phyloP scores from a whole-genome alignment of 768 basidiomycete species.

The Candolleomyces eurysporus region DNA sequence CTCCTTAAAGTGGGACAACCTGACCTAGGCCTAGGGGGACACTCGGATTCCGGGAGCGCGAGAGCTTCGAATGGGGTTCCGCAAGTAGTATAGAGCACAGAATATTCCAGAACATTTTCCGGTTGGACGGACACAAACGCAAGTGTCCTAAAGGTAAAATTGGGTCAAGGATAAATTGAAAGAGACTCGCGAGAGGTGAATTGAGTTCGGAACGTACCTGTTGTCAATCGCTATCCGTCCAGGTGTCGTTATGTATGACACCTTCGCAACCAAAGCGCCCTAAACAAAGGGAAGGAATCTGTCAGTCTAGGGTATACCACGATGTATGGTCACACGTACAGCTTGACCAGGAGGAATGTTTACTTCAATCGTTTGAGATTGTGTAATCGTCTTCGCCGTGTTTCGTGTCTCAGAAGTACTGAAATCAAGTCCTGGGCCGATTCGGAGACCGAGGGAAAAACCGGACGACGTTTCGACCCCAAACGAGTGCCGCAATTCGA shows the following conservation, averaged over 20 bases:
- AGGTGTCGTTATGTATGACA: neutral
- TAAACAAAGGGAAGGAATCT: neutral
- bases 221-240: neutral
- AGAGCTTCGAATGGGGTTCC: neutral
- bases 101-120: neutral
- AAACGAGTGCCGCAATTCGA: neutral
- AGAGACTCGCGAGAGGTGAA: neutral
- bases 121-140: neutral
- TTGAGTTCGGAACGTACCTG: neutral
- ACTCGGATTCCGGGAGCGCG: neutral
- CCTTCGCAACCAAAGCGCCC: slow-evolving; percentile 1
- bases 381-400: too few relatives aligned
- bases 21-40: neutral
- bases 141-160: neutral
- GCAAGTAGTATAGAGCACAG: neutral
- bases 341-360: neutral
- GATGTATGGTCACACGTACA: neutral
- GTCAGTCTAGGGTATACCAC: neutral
- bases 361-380: neutral
- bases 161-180: neutral
- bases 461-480: neutral
- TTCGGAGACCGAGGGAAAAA: too few relatives aligned
- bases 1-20: too few relatives aligned
- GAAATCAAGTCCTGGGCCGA: too few relatives aligned
- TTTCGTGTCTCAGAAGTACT: too few relatives aligned